Evolutionary conservation across 1,284 basidiomycete genomes (phyloP).

Genomic region (Vanrija pseudolonga): DNA sequence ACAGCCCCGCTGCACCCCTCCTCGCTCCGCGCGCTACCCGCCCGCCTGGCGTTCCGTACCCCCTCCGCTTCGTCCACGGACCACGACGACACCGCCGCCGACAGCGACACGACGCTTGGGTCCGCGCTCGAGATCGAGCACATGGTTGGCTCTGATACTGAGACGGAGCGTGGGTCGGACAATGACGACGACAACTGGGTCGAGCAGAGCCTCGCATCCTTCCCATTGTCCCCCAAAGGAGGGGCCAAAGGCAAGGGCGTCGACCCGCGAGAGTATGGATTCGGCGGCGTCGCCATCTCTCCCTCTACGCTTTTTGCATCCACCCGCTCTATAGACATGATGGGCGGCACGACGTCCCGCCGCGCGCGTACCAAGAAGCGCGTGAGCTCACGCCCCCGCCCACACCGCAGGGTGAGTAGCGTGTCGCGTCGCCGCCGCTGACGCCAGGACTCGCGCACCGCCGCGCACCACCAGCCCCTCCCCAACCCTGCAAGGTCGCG

Average conservation of each 20-base stretch:
- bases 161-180: constrained; percentile 4
- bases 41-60: constrained; percentile 11
- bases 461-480: too few species aligned
- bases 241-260: constrained; percentile 8
- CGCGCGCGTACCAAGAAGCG: not conserved
- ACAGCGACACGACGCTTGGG: constrained; percentile 4
- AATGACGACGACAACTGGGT: constrained; percentile 2
- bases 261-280: constrained; percentile 4
- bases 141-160: not conserved
- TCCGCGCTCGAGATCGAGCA: constrained; percentile 1
- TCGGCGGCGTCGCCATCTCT: too few species aligned
- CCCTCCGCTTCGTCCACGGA: not conserved
- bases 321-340: not conserved
- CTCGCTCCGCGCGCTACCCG: constrained; percentile 24
- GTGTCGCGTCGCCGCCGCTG: not conserved
- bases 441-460: not conserved
- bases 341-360: too few species aligned
- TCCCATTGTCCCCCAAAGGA: not conserved
- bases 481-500: not conserved
- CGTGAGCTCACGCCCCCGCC: not conserved
- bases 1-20: constrained; percentile 6
- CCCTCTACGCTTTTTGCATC: not conserved
- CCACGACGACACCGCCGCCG: constrained; percentile 13
- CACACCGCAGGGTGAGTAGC: not conserved
- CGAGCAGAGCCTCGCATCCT: not conserved